These are phyloP conservation scores for Phytophthora megakarya DNA, from an alignment of 352 stramenopile species.

Conservation along the genomic window DNA sequence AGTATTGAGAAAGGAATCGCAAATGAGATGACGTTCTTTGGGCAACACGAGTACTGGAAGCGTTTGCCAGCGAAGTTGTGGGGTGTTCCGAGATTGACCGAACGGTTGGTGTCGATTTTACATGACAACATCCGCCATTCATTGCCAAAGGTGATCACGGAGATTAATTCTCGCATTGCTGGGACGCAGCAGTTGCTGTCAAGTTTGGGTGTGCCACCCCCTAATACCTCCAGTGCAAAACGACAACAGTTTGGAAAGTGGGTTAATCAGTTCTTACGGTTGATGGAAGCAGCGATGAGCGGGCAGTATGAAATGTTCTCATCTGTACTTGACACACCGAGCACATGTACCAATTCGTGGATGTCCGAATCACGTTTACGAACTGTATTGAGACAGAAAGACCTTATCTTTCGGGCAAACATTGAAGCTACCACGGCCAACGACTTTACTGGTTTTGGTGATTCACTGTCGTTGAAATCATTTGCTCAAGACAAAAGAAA, in stretches of 20 bases:
- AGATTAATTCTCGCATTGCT: constrained; percentile 43
- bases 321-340: no score
- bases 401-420: constrained; percentile 34
- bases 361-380: constrained; percentile 36
- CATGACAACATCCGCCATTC: constrained; percentile 55
- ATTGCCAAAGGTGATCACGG: constrained; percentile 47
- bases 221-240: no score
- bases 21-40: constrained; percentile 66
- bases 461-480: constrained; percentile 1
- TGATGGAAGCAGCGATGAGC: constrained; percentile 39
- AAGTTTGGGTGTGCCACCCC: no score
- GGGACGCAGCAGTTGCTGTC: constrained; percentile 25
- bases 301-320: constrained; percentile 35
- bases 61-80: constrained; percentile 35
- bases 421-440: constrained; percentile 25
- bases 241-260: constrained; percentile 37
- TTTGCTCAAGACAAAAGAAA: neutral
- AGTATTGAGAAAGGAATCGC: constrained; percentile 56
- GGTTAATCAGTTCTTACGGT: constrained; percentile 34
- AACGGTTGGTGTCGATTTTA: constrained; percentile 49
- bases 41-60: constrained; percentile 51
- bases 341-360: no score
- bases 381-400: constrained; percentile 35
- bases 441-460: neutral
- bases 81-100: constrained; percentile 41